phyloP scores from a whole-genome alignment of 805 yeast genomes.

The Teunomyces atbi region DNA sequence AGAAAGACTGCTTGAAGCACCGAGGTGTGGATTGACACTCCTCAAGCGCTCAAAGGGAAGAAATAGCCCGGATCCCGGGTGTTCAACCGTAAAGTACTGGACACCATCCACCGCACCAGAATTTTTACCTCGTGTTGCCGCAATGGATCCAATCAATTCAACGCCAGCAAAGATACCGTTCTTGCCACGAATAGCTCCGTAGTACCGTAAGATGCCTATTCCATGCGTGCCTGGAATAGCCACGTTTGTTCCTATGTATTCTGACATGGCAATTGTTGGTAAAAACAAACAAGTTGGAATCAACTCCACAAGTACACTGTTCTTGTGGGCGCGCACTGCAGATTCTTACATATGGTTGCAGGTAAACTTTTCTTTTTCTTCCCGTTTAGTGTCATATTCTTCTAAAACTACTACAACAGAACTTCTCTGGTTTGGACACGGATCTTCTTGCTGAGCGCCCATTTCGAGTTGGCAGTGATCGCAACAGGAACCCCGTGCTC shows the following conservation, averaged over 20 bases:
- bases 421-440: neutral
- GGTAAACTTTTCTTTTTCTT: neutral
- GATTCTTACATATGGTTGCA: neutral
- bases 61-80: slow-evolving; percentile 73
- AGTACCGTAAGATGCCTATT: slow-evolving; percentile 62
- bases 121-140: slow-evolving; percentile 70
- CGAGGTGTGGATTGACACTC: slow-evolving; percentile 32
- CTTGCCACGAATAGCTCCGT: slow-evolving; percentile 73
- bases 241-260: slow-evolving; percentile 33
- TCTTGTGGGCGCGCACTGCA: neutral
- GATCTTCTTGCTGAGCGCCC: neutral
- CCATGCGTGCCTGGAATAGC: slow-evolving; percentile 67
- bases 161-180: slow-evolving; percentile 81
- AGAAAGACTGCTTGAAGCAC: neutral
- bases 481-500: neutral
- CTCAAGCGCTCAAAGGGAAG: slow-evolving; percentile 52
- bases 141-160: slow-evolving; percentile 66
- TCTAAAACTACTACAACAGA: neutral
- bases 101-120: slow-evolving; percentile 77
- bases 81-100: slow-evolving; percentile 62
- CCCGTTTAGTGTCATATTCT: too few relatives aligned
- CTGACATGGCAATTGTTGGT: slow-evolving; percentile 20
- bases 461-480: slow-evolving; percentile 1
- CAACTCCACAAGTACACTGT: too few relatives aligned
- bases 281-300: neutral